Percentiles rank a stretch among this genome's conserved stretches.
Conservation (phyloP, 2,329 filamentous ascomycete species). For the Fusarium protoensiforme region DNA sequence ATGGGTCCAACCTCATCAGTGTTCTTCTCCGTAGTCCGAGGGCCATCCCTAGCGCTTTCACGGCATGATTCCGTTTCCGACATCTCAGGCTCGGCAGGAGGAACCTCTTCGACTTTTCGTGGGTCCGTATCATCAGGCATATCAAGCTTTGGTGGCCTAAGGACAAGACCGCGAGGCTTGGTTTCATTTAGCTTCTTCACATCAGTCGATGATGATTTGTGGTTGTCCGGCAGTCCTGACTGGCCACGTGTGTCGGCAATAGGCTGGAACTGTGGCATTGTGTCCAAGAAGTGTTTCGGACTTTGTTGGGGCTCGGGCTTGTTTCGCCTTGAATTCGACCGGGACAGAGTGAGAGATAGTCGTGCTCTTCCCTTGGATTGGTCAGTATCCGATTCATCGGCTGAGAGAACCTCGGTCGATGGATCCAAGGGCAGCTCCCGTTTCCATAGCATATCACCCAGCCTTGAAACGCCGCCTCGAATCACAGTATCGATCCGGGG, state of each 20-base stretch:
- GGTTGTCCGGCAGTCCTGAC: slow-evolving; percentile 17
- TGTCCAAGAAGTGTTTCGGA: slow-evolving; percentile 60
- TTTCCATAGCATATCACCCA: slow-evolving; percentile 68
- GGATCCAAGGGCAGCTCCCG: slow-evolving; percentile 55
- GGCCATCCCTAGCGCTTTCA: slow-evolving; percentile 43
- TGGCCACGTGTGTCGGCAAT: slow-evolving; percentile 43
- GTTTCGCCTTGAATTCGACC: slow-evolving; percentile 47
- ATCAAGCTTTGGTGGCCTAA: slow-evolving; percentile 63
- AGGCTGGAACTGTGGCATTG: slow-evolving; percentile 62
- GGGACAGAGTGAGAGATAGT: slow-evolving; percentile 50
- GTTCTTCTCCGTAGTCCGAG: slow-evolving; percentile 49
- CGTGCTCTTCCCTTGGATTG: slow-evolving; percentile 52
- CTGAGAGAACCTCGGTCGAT: slow-evolving; percentile 53
- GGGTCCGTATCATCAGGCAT: slow-evolving; percentile 54
- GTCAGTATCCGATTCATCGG: slow-evolving; percentile 63
- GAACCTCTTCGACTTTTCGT: slow-evolving; percentile 35
- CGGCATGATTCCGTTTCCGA: slow-evolving; percentile 54
- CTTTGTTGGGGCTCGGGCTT: slow-evolving; percentile 46
- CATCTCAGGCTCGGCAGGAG: slow-evolving; percentile 46
- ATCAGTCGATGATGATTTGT: slow-evolving; percentile 27
- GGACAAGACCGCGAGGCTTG: slow-evolving; percentile 57
- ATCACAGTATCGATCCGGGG: slow-evolving; percentile 79
- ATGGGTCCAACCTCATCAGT: slow-evolving; percentile 48
- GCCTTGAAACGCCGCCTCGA: slow-evolving; percentile 65
- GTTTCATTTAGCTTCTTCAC: slow-evolving; percentile 43